Percentiles rank a stretch among this genome's conserved stretches.
These are phyloP conservation scores for Chytriomyces sp. DNA, from an alignment of 192 early-diverging fungal species.

Conservation along the genomic window DNA sequence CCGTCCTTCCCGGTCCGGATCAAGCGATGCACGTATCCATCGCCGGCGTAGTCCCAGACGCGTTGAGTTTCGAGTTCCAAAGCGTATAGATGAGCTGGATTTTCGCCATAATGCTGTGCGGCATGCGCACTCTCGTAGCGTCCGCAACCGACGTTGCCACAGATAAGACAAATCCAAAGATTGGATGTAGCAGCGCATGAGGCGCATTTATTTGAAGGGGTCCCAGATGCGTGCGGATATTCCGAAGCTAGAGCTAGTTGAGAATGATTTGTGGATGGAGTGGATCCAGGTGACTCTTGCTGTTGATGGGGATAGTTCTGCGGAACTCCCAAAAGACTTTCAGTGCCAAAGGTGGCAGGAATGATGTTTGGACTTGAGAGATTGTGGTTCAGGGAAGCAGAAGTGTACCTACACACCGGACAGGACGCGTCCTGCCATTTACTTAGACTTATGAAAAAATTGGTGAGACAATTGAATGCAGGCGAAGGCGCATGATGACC, in stretches of 20 bases:
- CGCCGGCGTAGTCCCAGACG: constrained; percentile 98
- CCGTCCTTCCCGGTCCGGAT: constrained; percentile 91
- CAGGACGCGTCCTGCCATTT: constrained; percentile 90
- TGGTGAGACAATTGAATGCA: background rate
- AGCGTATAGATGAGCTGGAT: constrained; percentile 78
- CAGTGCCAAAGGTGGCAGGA: background rate
- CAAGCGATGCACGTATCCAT: constrained; percentile 94
- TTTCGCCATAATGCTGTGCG: constrained; percentile 80
- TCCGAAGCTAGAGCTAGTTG: background rate
- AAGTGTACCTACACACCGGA: constrained; percentile 85
- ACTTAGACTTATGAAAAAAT: constrained; percentile 47
- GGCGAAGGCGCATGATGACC: background rate
- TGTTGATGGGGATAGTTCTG: background rate
- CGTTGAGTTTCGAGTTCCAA: constrained; percentile 93
- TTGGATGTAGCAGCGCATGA: constrained; percentile 75
- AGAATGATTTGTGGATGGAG: background rate
- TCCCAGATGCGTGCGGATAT: constrained; percentile 3
- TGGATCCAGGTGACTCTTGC: background rate
- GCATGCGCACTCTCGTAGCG: constrained; percentile 91
- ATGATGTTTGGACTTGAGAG: background rate
- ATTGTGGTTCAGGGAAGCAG: constrained; percentile 30
- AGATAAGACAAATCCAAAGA: constrained; percentile 97
- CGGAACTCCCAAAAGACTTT: background rate
- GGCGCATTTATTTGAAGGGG: constrained; percentile 62
- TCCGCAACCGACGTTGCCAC: constrained; percentile 95